A percentile compares a stretch with the other conserved stretches of the same genome.
Conservation (phyloP, 805 yeast species). For the Komagataella pseudopastoris region DNA sequence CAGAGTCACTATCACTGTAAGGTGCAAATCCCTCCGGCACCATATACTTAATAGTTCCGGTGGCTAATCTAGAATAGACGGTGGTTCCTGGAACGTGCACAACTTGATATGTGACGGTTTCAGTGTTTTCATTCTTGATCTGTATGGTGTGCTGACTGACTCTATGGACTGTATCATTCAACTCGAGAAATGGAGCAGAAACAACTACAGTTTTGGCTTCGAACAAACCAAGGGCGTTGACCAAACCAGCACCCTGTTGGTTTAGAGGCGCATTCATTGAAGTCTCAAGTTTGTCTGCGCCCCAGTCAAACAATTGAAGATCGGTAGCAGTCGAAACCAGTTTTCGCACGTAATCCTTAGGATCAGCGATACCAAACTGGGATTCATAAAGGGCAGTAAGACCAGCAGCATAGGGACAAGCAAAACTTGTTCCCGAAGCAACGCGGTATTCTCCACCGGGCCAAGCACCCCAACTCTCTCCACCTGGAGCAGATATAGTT, state of each 20-base stretch:
- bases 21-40: neutral
- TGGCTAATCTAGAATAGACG: neutral
- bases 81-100: constrained; percentile 3
- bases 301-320: constrained; percentile 1
- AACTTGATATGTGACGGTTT: constrained; percentile 3
- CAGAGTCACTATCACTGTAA: constrained; percentile 1
- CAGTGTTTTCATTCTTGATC: constrained; percentile 4
- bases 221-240: constrained; percentile 6
- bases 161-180: constrained; percentile 7
- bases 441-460: constrained; percentile 1
- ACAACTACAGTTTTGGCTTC: constrained; percentile 5
- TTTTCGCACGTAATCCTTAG: constrained; percentile 2
- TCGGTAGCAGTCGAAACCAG: constrained; percentile 3
- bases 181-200: constrained; percentile 3
- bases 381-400: constrained; percentile 6
- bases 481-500: constrained; percentile 10
- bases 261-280: constrained; percentile 5
- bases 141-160: constrained; percentile 5
- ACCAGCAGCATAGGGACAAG: constrained; percentile 10
- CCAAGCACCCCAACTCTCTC: constrained; percentile 6
- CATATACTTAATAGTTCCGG: neutral
- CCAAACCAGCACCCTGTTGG: constrained; percentile 10
- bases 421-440: constrained; percentile 9
- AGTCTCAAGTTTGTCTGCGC: neutral
- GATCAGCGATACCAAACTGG: constrained; percentile 1